A percentile compares a stretch with the other conserved stretches of the same genome.
phyloP scores from a whole-genome alignment of 345 rosid species.

The Luvunga scandens region DNA sequence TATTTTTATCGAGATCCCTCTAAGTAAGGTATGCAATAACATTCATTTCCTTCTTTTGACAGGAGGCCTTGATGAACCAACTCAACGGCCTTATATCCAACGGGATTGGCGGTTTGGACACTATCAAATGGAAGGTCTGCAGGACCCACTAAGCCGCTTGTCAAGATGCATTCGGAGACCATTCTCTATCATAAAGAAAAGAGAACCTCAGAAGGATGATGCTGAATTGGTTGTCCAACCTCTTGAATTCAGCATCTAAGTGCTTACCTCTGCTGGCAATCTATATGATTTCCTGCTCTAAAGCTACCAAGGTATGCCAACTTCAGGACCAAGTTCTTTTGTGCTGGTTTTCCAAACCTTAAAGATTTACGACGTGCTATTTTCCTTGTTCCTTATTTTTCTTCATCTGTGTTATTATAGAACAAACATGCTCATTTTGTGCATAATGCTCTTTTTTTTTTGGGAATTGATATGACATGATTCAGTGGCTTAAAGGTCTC shows the following conservation, averaged over 20 bases:
- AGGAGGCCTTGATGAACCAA: conserved; percentile 91
- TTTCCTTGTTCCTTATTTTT: background rate
- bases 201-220: conserved; percentile 36
- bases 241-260: conserved; percentile 31
- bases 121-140: conserved; percentile 92
- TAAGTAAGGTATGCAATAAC: background rate
- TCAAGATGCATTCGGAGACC: conserved; percentile 49
- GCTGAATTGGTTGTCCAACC: conserved; percentile 46
- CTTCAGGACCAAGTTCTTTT: background rate
- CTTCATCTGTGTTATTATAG: background rate
- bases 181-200: conserved; percentile 40
- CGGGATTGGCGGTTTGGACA: conserved; percentile 98
- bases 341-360: background rate
- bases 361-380: too few relatives aligned
- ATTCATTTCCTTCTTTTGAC: conserved; percentile 11
- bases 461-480: background rate
- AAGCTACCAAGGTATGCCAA: background rate
- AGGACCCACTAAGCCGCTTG: conserved; percentile 75
- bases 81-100: conserved; percentile 43
- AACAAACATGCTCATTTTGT: background rate
- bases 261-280: background rate
- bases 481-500: background rate
- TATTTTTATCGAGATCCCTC: background rate
- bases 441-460: background rate
- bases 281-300: background rate